Evolutionary conservation across 768 basidiomycete genomes (phyloP).

Genomic region (Hygrocybe punicea): DNA sequence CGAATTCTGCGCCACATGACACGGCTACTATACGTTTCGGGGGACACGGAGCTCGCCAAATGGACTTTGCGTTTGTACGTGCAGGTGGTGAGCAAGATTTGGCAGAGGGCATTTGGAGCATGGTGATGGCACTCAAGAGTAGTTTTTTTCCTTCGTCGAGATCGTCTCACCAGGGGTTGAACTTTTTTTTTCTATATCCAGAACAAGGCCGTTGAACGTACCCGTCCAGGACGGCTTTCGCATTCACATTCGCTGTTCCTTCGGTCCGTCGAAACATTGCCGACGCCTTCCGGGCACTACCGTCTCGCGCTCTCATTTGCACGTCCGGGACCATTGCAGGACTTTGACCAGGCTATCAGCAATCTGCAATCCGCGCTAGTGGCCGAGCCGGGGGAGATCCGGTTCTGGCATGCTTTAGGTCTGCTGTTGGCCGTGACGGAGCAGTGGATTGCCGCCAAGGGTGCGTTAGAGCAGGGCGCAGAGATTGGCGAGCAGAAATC

Average conservation of each 20-base stretch:
- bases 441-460: conserved; percentile 73
- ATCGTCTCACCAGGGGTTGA: background rate
- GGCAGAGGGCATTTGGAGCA: conserved; percentile 71
- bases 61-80: conserved; percentile 78
- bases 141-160: conserved; percentile 18
- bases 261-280: conserved; percentile 44
- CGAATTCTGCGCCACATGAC: conserved; percentile 82
- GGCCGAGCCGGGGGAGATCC: conserved; percentile 53
- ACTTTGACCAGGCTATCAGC: conserved; percentile 63
- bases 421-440: conserved; percentile 74
- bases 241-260: conserved; percentile 52
- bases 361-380: conserved; percentile 73
- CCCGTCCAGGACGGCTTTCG: conserved; percentile 53
- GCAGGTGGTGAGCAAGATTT: conserved; percentile 76
- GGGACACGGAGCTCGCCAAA: conserved; percentile 60
- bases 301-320: conserved; percentile 77
- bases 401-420: conserved; percentile 90
- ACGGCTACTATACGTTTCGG: conserved; percentile 61
- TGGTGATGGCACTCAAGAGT: conserved; percentile 71
- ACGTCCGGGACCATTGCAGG: conserved; percentile 59
- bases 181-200: too few species aligned
- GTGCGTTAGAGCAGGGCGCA: conserved; percentile 76
- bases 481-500: conserved; percentile 49
- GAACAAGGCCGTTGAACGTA: too few species aligned
- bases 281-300: conserved; percentile 62